A percentile compares a stretch with the other conserved stretches of the same genome.
phyloP scores from a whole-genome alignment of 202 grass and related monocot genomes.

The Saccharum hybrid region DNA sequence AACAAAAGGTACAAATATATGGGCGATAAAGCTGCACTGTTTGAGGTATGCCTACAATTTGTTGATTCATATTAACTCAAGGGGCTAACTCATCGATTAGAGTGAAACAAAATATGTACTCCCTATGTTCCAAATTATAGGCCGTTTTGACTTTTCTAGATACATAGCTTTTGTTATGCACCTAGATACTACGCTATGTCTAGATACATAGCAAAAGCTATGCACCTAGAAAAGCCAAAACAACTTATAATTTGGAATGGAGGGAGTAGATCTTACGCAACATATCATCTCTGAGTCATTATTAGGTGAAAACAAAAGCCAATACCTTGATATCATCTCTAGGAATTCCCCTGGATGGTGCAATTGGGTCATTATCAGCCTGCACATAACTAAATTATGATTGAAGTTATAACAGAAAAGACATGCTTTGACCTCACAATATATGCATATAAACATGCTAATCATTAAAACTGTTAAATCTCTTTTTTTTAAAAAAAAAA shows the following conservation, averaged over 20 bases:
- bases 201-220: no score
- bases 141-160: neutral
- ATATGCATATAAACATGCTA: neutral
- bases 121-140: neutral
- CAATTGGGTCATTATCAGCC: slow-evolving; percentile 95
- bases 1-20: neutral
- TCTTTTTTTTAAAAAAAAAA: neutral
- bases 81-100: slow-evolving; percentile 21
- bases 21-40: neutral
- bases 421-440: neutral
- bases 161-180: neutral
- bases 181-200: no score
- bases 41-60: neutral
- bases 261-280: neutral
- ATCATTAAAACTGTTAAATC: neutral
- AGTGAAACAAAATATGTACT: neutral
- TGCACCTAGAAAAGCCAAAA: neutral
- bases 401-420: slow-evolving; percentile 40
- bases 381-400: slow-evolving; percentile 46
- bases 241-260: no score
- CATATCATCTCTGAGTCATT: neutral
- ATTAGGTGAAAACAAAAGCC: slow-evolving; percentile 24
- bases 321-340: slow-evolving; percentile 94
- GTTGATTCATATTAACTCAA: slow-evolving; percentile 28
- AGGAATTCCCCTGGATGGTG: slow-evolving; percentile 91